Base-by-base conservation (phyloP, 352 stramenopile genomes). In the Achlya hypogyna region DNA sequence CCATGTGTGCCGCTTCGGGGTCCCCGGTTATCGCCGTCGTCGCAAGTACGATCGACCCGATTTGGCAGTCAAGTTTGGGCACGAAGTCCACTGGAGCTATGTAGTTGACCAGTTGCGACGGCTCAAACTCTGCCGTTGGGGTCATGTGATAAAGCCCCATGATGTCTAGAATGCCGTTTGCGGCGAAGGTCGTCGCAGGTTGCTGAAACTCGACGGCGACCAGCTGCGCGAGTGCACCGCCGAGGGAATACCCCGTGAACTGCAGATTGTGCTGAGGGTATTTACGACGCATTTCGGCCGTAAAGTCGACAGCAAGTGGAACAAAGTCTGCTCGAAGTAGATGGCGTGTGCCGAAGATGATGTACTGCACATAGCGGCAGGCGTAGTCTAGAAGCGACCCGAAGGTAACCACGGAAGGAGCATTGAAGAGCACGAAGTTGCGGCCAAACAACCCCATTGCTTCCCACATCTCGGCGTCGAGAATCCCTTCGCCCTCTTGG, bases 61-160 rank as follows among this genome's bases (percentile, higher is more conserved):
- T 67, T 27, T 67, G 60, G 51, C 60, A 67, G 47, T 67, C 60
- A 42, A 67, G 10, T 38, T 67, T 67, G 5, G 60, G 60, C 12
- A 67, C 60, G 10, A 32, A 35, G 43, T 67, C 60, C 1, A 9
- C 22, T 4, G 45, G 28, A 22, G 56, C 25, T 8, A 58, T n/a
- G 23, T 58, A 22, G 34, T 67, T 67, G 29, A 67, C 60, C 1
- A 59, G 20, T 14, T 51, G 20, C 42, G 12, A 49, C 5, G 25
- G 35, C 25, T 10, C 34, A 58, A 32, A 62, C 5, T 10, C 20
- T 62, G 53, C 8, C 4, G 47, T n/a, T 27, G 60, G 42, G 9
- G 23, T 20, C 29, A 67, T 32, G 14, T 47, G 29, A 34, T 67
- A 67, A 18, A 59, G 18, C 18, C 16, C 20, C 16, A 67, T 22